A percentile compares a stretch with the other conserved stretches of the same genome.
Evolutionary conservation across 2,329 filamentous ascomycete genomes (phyloP).

Genomic region (Fusarium sp.): DNA sequence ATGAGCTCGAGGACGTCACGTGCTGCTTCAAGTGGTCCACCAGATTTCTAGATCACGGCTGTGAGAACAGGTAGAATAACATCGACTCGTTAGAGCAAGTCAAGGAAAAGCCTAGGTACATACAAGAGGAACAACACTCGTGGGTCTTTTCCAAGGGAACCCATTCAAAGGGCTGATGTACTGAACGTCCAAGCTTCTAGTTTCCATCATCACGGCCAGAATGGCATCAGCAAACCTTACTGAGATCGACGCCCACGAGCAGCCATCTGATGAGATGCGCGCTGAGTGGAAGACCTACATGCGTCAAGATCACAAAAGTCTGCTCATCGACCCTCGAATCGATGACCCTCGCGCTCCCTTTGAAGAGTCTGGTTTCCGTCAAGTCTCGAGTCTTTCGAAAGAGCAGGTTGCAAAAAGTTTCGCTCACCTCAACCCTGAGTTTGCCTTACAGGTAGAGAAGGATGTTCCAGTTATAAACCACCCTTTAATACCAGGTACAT

Average conservation of each 20-base stretch:
- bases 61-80: neutral
- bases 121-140: too few relatives aligned
- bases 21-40: constrained; percentile 24
- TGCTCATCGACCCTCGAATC: constrained; percentile 66
- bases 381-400: constrained; percentile 56
- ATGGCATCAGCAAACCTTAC: constrained; percentile 44
- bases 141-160: neutral
- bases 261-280: constrained; percentile 76
- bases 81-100: neutral
- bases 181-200: neutral
- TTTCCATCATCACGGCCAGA: neutral
- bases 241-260: constrained; percentile 78
- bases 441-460: constrained; percentile 45
- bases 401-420: constrained; percentile 58
- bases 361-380: constrained; percentile 57
- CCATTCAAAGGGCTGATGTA: too few relatives aligned
- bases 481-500: constrained; percentile 72
- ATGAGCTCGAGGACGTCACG: constrained; percentile 7
- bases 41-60: neutral
- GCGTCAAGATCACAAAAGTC: constrained; percentile 63
- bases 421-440: constrained; percentile 51
- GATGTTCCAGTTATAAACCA: constrained; percentile 70
- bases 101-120: neutral
- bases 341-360: constrained; percentile 60
- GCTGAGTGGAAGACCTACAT: constrained; percentile 80